Conservation (phyloP, 2,329 filamentous ascomycete species). For the Periconia macrospinosa region DNA sequence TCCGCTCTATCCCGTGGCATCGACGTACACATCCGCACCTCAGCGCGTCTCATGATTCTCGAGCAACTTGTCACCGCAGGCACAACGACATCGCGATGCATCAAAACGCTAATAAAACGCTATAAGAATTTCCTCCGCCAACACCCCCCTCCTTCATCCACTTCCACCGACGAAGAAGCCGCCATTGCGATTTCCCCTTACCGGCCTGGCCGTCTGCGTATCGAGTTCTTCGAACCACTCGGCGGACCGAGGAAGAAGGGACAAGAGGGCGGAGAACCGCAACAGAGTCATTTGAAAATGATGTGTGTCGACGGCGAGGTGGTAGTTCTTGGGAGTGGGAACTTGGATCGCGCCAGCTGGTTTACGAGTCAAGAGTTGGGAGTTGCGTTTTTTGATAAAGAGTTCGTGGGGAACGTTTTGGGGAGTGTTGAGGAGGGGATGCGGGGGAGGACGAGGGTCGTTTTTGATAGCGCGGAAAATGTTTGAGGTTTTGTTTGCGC, state of each 20-base stretch:
- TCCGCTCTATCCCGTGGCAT: conserved; percentile 67
- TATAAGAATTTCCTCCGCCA: conserved; percentile 47
- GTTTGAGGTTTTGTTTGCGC: too few relatives aligned
- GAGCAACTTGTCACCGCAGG: conserved; percentile 82
- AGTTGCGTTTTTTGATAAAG: conserved; percentile 56
- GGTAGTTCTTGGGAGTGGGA: conserved; percentile 75
- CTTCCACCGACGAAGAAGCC: conserved; percentile 28
- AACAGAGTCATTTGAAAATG: conserved; percentile 77
- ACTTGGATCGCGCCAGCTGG: conserved; percentile 84
- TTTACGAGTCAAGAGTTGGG: conserved; percentile 85
- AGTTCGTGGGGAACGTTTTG: conserved; percentile 41
- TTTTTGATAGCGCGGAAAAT: conserved; percentile 24
- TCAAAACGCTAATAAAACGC: conserved; percentile 60
- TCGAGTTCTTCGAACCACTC: conserved; percentile 60
- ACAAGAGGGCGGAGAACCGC: conserved; percentile 57
- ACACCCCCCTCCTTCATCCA: background rate
- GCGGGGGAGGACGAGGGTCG: conserved; percentile 22
- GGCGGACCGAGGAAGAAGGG: conserved; percentile 25
- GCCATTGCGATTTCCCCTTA: conserved; percentile 20
- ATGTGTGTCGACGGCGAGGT: conserved; percentile 70
- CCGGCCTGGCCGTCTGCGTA: conserved; percentile 53
- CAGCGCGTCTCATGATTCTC: conserved; percentile 70
- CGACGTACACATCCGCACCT: conserved; percentile 68
- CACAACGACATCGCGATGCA: conserved; percentile 69
- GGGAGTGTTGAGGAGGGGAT: conserved; percentile 25